Evolutionary conservation across 1,284 basidiomycete species (phyloP).

Genomic region (Sanguinoderma infundibulare): DNA sequence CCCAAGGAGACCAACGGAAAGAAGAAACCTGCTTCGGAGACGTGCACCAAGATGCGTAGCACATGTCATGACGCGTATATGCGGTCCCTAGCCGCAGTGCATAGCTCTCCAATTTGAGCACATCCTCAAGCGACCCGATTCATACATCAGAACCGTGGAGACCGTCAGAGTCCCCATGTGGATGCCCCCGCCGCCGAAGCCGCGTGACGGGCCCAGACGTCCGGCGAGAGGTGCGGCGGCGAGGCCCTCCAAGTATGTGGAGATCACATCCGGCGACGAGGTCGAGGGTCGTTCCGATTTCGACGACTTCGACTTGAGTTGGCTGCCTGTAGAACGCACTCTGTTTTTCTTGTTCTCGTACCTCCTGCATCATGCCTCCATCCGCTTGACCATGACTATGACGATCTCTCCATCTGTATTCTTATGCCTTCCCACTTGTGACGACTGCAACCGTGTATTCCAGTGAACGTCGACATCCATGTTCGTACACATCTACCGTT

Average conservation of each 20-base stretch:
- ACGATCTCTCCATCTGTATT: slow-evolving; percentile 4
- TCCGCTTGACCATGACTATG: not conserved
- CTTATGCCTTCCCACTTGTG: slow-evolving; percentile 3
- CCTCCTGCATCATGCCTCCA: not conserved
- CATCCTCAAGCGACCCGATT: slow-evolving; percentile 95
- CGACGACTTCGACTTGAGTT: slow-evolving; percentile 35
- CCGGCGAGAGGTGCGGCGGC: slow-evolving; percentile 33
- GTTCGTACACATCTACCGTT: not conserved
- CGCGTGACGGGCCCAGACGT: slow-evolving; percentile 39
- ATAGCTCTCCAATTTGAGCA: slow-evolving; percentile 97
- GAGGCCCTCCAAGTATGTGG: slow-evolving; percentile 44
- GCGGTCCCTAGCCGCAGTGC: slow-evolving; percentile 4
- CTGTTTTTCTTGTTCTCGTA: slow-evolving; percentile 2
- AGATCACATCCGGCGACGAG: slow-evolving; percentile 41
- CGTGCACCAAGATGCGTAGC: slow-evolving; percentile 82
- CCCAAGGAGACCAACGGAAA: slow-evolving; percentile 43
- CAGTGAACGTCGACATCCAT: not conserved
- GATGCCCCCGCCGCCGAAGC: slow-evolving; percentile 50
- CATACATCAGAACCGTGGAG: slow-evolving; percentile 97
- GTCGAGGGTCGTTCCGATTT: slow-evolving; percentile 36
- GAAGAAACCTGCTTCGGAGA: slow-evolving; percentile 91
- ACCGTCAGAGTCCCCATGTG: slow-evolving; percentile 87
- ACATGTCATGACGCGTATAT: slow-evolving; percentile 1
- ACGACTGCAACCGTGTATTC: not conserved
- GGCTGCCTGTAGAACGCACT: not conserved